phyloP scores from a whole-genome alignment of 1,284 basidiomycete genomes.

The Malassezia nana region DNA sequence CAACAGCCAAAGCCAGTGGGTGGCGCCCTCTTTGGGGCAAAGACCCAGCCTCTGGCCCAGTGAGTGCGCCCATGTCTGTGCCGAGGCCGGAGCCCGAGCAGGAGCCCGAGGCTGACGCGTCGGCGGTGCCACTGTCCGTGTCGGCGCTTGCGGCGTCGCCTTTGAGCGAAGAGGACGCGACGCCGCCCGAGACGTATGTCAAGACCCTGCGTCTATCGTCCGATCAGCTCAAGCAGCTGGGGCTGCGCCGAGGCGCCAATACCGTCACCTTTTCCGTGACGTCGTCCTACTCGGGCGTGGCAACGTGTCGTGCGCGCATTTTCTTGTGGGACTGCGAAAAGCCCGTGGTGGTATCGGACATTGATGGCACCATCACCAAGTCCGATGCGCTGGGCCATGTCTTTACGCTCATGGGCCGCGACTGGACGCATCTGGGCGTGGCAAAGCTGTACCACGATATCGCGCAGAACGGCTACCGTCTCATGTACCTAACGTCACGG shows the following conservation, averaged over 20 bases:
- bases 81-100: neutral
- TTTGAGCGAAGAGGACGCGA: neutral
- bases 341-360: constrained; percentile 86
- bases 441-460: constrained; percentile 98
- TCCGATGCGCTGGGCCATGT: constrained; percentile 96
- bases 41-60: neutral
- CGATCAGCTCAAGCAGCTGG: constrained; percentile 62
- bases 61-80: neutral
- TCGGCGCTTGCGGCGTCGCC: neutral
- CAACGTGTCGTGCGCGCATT: constrained; percentile 74
- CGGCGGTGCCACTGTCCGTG: neutral
- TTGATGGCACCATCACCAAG: constrained; percentile 91
- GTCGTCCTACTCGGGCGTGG: constrained; percentile 69
- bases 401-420: constrained; percentile 96
- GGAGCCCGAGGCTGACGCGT: neutral
- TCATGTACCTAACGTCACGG: constrained; percentile 93
- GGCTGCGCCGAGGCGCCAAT: constrained; percentile 80
- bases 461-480: constrained; percentile 85
- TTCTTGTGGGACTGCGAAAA: constrained; percentile 91
- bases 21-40: constrained; percentile 42
- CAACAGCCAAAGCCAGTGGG: constrained; percentile 19
- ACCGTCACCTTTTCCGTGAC: constrained; percentile 81
- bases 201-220: constrained; percentile 83
- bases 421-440: constrained; percentile 97
- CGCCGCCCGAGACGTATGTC: constrained; percentile 60